These are phyloP conservation scores for Fraxinus quadrangulata DNA, from an alignment of 257 asterid species.

Conservation along the genomic window DNA sequence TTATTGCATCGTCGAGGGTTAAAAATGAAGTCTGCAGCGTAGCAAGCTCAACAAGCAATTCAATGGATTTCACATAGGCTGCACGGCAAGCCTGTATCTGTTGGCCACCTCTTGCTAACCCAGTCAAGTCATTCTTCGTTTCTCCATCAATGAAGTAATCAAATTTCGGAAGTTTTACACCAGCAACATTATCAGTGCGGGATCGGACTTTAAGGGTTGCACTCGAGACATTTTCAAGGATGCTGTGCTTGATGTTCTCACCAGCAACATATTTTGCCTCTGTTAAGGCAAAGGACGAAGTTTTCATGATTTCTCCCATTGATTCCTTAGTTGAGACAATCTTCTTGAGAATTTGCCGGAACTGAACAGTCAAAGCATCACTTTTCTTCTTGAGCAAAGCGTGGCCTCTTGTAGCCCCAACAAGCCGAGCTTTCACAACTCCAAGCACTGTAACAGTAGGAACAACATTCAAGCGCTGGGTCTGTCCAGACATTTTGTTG, in stretches of 20 bases:
- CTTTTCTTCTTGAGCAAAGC: slow-evolving; percentile 7
- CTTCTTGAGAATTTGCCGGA: slow-evolving; percentile 3
- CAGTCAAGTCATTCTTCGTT: slow-evolving; percentile 7
- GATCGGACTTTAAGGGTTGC: not conserved
- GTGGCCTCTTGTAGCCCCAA: slow-evolving; percentile 7
- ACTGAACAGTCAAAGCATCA: not conserved
- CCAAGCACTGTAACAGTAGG: slow-evolving; percentile 4
- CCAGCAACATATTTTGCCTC: slow-evolving; percentile 4
- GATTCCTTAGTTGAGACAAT: slow-evolving; percentile 9
- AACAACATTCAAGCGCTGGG: slow-evolving; percentile 1
- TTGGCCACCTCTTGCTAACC: slow-evolving; percentile 6
- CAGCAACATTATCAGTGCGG: not conserved
- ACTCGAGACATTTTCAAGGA: not conserved
- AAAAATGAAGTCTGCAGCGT: slow-evolving; percentile 4
- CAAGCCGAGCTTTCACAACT: not conserved
- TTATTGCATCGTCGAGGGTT: slow-evolving; percentile 4
- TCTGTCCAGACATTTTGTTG: slow-evolving; percentile 4
- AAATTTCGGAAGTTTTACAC: not conserved
- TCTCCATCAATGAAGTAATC: slow-evolving; percentile 3
- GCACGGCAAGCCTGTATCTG: slow-evolving; percentile 5
- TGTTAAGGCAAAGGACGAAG: not conserved
- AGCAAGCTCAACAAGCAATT: not conserved
- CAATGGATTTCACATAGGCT: slow-evolving; percentile 7
- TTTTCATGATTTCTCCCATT: slow-evolving; percentile 4
- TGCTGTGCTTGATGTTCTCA: not conserved